Percentiles rank a stretch among this genome's conserved stretches.
Conservation (phyloP, 2,329 filamentous ascomycete genomes). For the Phyllosticta capitalensis region DNA sequence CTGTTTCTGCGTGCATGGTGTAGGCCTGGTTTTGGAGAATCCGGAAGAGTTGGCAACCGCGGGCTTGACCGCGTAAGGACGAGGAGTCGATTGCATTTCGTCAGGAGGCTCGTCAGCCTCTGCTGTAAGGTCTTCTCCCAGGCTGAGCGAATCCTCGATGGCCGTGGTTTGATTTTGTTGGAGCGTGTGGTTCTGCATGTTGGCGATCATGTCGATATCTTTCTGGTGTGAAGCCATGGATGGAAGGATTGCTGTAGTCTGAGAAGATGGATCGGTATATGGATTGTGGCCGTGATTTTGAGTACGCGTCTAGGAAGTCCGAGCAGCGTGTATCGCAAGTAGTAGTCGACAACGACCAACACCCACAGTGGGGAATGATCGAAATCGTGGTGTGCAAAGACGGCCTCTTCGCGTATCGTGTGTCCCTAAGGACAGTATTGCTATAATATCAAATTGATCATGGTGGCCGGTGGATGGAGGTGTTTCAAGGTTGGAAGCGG, state of each 20-base stretch:
- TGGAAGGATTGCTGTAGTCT: not conserved
- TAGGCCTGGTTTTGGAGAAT: conserved; percentile 40
- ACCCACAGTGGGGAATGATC: not conserved
- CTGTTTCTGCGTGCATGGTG: conserved; percentile 51
- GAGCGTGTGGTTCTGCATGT: conserved; percentile 22
- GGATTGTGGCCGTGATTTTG: not conserved
- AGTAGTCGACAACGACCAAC: not conserved
- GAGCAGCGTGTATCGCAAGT: not conserved
- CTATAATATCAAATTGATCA: conserved; percentile 30
- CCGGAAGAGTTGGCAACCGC: conserved; percentile 27
- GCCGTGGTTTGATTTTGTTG: conserved; percentile 21
- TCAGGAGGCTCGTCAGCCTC: conserved; percentile 90
- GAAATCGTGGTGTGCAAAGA: not conserved
- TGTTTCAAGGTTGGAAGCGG: conserved; percentile 19
- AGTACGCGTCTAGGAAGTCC: not conserved
- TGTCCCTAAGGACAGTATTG: conserved; percentile 27
- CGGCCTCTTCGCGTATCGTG: conserved; percentile 7
- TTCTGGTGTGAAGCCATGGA: conserved; percentile 27
- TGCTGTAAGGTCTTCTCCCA: conserved; percentile 52
- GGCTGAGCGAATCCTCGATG: conserved; percentile 9
- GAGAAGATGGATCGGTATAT: not conserved
- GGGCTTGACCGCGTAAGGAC: conserved; percentile 32
- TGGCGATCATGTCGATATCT: conserved; percentile 18
- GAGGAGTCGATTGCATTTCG: conserved; percentile 36
- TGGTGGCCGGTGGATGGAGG: conserved; percentile 20